phyloP scores from a whole-genome alignment of 768 basidiomycete genomes.

The Leccinum obscurum region DNA sequence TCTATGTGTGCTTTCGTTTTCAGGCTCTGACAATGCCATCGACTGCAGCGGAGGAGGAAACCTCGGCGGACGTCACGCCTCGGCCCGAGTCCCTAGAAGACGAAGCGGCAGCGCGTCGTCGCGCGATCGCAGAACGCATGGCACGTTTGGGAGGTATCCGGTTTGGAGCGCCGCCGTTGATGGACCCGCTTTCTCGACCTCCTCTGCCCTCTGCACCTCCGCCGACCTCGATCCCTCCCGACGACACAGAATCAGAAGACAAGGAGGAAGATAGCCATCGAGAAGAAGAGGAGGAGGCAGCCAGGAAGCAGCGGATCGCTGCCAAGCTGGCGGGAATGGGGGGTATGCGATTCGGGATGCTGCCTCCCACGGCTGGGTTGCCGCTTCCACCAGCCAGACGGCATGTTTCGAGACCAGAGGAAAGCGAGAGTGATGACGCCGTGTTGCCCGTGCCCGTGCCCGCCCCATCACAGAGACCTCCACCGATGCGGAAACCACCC shows the following conservation, averaged over 20 bases:
- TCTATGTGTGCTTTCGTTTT: background rate
- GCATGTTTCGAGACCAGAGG: conserved; percentile 21
- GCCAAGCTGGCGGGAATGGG: conserved; percentile 57
- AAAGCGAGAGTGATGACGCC: conserved; percentile 31
- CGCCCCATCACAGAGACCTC: conserved; percentile 32
- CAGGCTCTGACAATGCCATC: background rate
- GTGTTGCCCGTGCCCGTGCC: conserved; percentile 32
- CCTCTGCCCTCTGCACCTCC: conserved; percentile 39
- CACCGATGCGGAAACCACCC: conserved; percentile 35
- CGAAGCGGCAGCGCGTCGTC: conserved; percentile 53
- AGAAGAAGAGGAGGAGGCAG: conserved; percentile 54
- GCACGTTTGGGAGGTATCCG: conserved; percentile 86
- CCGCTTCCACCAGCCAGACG: conserved; percentile 19
- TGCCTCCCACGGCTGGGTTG: conserved; percentile 34
- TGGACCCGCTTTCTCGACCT: conserved; percentile 38
- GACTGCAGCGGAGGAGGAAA: conserved; percentile 15
- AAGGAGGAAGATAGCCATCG: conserved; percentile 22
- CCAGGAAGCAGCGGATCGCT: conserved; percentile 52
- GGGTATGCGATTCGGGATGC: conserved; percentile 58
- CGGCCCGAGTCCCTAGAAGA: conserved; percentile 36
- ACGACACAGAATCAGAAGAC: conserved; percentile 24
- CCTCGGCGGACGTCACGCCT: conserved; percentile 3
- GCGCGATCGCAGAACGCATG: conserved; percentile 92
- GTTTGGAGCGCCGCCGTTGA: conserved; percentile 66
- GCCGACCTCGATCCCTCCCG: conserved; percentile 33